Evolutionary conservation across 1,139 yeast species (phyloP), one percentile per base, ranked within the genome.

Genomic region (Candida albicans): DNA sequence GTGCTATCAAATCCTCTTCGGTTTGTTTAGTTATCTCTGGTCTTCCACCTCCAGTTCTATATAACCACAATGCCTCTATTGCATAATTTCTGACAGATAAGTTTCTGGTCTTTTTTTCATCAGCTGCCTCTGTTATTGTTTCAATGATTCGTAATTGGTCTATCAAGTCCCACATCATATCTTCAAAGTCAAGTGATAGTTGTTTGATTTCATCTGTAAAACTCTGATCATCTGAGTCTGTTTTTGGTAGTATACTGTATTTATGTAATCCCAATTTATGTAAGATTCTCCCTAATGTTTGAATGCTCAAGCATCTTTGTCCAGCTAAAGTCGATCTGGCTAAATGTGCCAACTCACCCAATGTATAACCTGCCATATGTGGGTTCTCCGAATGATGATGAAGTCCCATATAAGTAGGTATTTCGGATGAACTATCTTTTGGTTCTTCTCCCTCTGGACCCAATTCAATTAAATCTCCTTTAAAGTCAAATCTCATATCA

Each of bases 371-470:
- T 0, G 99, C 96, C 44, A 91, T 73, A 37, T 84, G 82, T 0
- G 98, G 97, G 44, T 84, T 82, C 22, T 86, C 89, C 0, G 96
- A 79, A 62, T 93, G 99, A 60, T 93, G 98, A 56, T 90, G 97
- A 22, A 93, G 74, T 0, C 97, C 99, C 41, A 80, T 63, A 37
- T 77, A 71, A 0, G 86, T 73, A 2, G 79, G 74, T 2, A 81
- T 75, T 7, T 50, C 68, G 5, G 24, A 30, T 2, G 40, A 35
- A 52, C 33, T 82, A 77, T 33, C 85, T 4, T 51, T 48, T 18
- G 33, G 27, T 10, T 45, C 50, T 29, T 38, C 45, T 24, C 22
- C 22, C 22, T 48, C 51, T 22, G 41, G 18, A 22, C 33, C 36
- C 22, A 72, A 58, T 40, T 69, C 81, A 2, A 93, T 70, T 43